Evolutionary conservation across 495 filamentous ascomycete genomes (phyloP), one percentile per base, ranked within the genome.

Genomic region (Podospora pseudopauciseta): DNA sequence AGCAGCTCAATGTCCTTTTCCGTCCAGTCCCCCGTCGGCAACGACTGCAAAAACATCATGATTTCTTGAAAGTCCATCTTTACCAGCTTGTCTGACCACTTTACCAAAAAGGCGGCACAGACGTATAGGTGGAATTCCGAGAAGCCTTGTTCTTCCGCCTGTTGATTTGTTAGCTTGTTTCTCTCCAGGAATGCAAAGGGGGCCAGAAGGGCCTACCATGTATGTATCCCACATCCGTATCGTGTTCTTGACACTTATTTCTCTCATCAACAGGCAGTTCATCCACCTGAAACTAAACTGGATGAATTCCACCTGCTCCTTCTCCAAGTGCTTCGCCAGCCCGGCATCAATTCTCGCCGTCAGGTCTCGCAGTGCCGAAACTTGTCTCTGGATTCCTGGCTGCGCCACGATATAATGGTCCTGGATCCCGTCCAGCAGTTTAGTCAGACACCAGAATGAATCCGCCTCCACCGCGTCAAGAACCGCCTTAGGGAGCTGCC

Each of bases 201-300:
- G 67, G 15, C 7, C 55, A 26, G 23, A 6, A 28, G 5, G 15
- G 76, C 88, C 72, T 80, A 96, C 93, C 84, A 99, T 87, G 79
- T 99, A 99, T 13, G 95, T 99, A 81, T 99, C 95, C 95, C 95
- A 99, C 95, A 99, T 99, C 69, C 95, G 84, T 71, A 98, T 97
- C 1, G 92, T 97, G 73, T 97, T 97, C 78, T 88, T 91, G 55
- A 99, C 92, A 77, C 89, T 96, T 68, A 99, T 91, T 79, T 99
- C 95, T 68, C 95, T 86, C 95, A 99, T 99, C 71, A 99, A 82
- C 68, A 99, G 85, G 74, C 95, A 99, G 73, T 99, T 99, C 95
- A 99, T 98, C 95, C 95, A 99, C 67, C 95, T 86, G 77, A 99
- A 99, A 77, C 92, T 96, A 75, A 99, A 99, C 75, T 99, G 95